phyloP scores from a whole-genome alignment of 202 grass and related monocot genomes.

The Saccharum hybrid region DNA sequence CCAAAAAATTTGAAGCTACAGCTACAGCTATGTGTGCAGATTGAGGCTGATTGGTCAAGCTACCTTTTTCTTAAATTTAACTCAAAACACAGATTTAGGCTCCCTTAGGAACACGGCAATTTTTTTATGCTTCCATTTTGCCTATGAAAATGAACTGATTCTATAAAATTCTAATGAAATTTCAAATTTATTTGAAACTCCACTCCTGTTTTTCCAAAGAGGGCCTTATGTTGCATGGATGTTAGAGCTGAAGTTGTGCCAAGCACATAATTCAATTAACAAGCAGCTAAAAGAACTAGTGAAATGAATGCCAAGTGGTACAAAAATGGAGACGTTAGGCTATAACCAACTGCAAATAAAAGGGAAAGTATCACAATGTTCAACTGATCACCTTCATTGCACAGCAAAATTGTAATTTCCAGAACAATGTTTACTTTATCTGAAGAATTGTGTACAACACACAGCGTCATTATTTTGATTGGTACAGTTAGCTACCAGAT shows the following conservation, averaged over 20 bases:
- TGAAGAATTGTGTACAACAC: background rate
- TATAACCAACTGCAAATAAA: background rate
- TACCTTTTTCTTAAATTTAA: background rate
- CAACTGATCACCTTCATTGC: background rate
- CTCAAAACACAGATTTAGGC: background rate
- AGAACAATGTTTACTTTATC: constrained; percentile 13
- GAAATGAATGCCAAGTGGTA: background rate
- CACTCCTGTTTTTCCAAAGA: too few species aligned
- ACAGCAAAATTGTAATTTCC: constrained; percentile 3
- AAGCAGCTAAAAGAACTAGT: background rate
- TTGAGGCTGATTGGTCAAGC: background rate
- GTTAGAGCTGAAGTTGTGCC: background rate
- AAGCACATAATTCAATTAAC: background rate
- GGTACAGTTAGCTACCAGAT: background rate
- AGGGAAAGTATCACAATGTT: background rate
- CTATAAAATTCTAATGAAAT: too few species aligned
- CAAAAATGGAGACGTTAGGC: background rate
- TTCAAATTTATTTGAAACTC: too few species aligned
- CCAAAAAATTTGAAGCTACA: background rate
- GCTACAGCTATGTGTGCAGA: background rate
- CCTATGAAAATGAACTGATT: too few species aligned
- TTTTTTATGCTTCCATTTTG: background rate
- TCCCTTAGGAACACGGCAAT: background rate
- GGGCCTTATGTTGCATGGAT: background rate
- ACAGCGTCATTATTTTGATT: constrained; percentile 29